Evolutionary conservation across 148 eudicot genomes (phyloP), one percentile per base, ranked within the genome.

Genomic region (Selenicereus undatus): DNA sequence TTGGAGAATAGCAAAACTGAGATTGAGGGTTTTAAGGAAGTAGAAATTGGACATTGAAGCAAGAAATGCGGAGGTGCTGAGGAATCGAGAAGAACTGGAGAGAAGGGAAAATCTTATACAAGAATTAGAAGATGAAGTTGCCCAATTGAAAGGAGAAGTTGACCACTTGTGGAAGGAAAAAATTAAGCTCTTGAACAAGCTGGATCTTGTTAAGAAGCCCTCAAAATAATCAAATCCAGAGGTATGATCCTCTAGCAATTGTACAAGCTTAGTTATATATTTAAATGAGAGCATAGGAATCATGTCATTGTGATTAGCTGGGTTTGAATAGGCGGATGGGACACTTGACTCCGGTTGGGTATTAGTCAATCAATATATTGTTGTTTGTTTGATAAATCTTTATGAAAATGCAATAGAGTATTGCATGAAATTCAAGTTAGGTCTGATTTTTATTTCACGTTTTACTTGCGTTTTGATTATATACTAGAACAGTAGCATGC

Each of bases 161-260:
- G 81, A 81, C 74, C 76, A 75, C 62, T 65, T 83, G 85, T 88
- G 83, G 62, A 60, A 52, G 48, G 93, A 89, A 74, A 90, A 88
- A 71, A 82, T 83, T 70, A 86, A 85, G 43, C 82, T 85, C 58
- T 21, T 68, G 18, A 72, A 74, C 50, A 82, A 82, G 81, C 43
- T 83, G 13, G 81, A 86, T 17, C 56, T 74, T 39, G 76, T 74
- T 64, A 75, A 90, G 80, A 82, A 36, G 21, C 30, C 3, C 4
- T 45, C 83, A 73, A 73, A 79, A 79, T 78, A 85, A 7, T 80
- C 81, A 50, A 77, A 87, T 12, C 35, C n/a, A 64, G 48, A 68
- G 82, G 82, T 82, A 21, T 54, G 52, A 16, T 48, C 26, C 30
- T 73, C 5, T 58, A 29, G 10, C 22, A 3, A 12, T 50, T 27